Evolutionary conservation across 2,329 filamentous ascomycete species (phyloP).

Genomic region (Penicillium sp.): DNA sequence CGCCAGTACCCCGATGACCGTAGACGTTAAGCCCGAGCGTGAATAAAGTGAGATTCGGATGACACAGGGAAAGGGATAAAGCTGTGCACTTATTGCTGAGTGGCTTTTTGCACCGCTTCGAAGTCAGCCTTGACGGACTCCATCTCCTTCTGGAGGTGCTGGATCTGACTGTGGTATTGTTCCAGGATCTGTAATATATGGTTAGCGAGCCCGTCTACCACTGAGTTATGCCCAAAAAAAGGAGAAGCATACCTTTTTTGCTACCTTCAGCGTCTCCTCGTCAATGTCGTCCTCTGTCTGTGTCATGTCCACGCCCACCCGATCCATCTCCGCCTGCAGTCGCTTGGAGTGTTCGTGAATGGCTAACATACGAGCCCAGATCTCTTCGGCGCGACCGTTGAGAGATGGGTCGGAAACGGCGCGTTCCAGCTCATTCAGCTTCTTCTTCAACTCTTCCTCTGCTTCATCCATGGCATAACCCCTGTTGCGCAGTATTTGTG

Average conservation of each 20-base stretch:
- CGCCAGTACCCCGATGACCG: conserved; percentile 26
- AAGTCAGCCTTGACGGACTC: conserved; percentile 58
- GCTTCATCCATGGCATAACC: conserved; percentile 63
- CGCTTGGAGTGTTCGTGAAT: conserved; percentile 57
- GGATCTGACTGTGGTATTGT: conserved; percentile 50
- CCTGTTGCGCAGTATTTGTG: conserved; percentile 59
- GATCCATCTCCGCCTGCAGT: conserved; percentile 59
- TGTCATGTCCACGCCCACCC: conserved; percentile 44
- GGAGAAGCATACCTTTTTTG: conserved; percentile 54
- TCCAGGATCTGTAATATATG: conserved; percentile 44
- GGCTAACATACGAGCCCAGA: conserved; percentile 64
- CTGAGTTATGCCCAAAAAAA: conserved; percentile 18
- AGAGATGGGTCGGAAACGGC: conserved; percentile 59
- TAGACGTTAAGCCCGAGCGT: conserved; percentile 13
- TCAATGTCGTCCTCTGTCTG: conserved; percentile 49
- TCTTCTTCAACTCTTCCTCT: conserved; percentile 62
- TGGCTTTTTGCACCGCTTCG: conserved; percentile 50
- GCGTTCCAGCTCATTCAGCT: conserved; percentile 56
- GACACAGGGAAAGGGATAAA: conserved; percentile 4
- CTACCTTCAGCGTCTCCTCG: conserved; percentile 56
- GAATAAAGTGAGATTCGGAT: conserved; percentile 11
- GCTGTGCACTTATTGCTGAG: conserved; percentile 20
- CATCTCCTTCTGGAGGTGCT: conserved; percentile 60
- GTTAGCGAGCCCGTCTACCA: conserved; percentile 24
- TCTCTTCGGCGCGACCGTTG: conserved; percentile 59